Evolutionary conservation across 257 asterid species (phyloP), one percentile per base, ranked within the genome.

Genomic region (Plantago ovata): DNA sequence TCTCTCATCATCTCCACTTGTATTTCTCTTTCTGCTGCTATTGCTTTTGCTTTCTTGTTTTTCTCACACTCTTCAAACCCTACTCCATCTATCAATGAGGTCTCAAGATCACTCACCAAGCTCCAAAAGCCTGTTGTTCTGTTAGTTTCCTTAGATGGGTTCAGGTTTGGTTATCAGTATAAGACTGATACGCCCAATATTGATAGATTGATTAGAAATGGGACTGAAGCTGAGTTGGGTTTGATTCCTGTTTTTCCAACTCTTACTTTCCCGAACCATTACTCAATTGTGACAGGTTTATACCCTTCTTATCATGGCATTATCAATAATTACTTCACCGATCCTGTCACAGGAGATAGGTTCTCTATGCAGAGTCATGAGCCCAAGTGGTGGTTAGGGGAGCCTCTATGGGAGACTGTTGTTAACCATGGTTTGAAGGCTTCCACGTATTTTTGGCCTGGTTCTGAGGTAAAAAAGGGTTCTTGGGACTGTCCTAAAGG

Each of bases 231-330:
- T 6, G 84, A 79, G 45, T 21, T 65, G 43, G 95, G 95, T n/a
- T 53, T 86, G 59, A 83, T 86, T 52, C 87, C 95, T 1, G 93
- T 86, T 20, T 86, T 86, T 52, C 95, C 95, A 14, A 76, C 93
- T 0, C 59, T 83, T 2, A 86, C 95, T 21, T 86, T 86, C 63
- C 95, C 95, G 0, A 86, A 86, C 19, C 95, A 86, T 68, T 86
- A 86, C 52, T 84, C 95, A 21, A 86, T 86, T 49, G 93, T 73
- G 60, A 86, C 95, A 18, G 95, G 95, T 4, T 72, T 86, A 53
- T 86, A 86, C 81, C 95, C 95, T 67, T 78, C 85, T 65, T 72
- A 75, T 64, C 95, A 86, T 67, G 95, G 95, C 0, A 86, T 86
- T 33, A 77, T 86, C 4, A 77, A 83, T 36, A 86, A 86, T 38